Base-by-base conservation (phyloP, 176 grass and related monocot species). In the Tuctoria greenei region DNA sequence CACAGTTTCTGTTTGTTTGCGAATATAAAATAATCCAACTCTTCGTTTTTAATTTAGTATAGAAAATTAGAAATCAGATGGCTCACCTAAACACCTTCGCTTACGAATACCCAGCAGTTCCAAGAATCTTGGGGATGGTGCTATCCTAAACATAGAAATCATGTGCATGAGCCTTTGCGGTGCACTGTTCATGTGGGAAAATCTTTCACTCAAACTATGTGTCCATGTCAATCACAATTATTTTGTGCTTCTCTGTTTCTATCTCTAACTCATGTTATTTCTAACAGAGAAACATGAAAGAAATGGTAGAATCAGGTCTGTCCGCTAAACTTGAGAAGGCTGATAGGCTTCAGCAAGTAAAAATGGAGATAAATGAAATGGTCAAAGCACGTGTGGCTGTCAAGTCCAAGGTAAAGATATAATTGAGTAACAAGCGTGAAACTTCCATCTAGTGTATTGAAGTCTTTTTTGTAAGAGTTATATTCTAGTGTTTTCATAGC, bases 271-370 rank as follows among this genome's bases (percentile, higher is more conserved):
- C 41, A 78, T 69, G 65, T 61, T n/a, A 56, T 84, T 78, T 56
- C 58, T 7, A 66, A 82, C 74, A 99, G 96, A 92, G 83, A 82
- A 99, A 99, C 85, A 88, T 99, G 87, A 99, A 85, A 78, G 96
- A 95, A 81, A 90, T 99, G 96, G 96, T 95, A 71, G 85, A 91
- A 83, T 93, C 78, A 67, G 96, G 96, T 79, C 74, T 90, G 45
- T 99, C 79, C 50, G 92, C 96, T 84, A 99, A 95, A 73, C 89
- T 93, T 77, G 88, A 95, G 83, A 99, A 95, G 62, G 89, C 89
- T 31, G 92, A 86, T 73, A 95, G 81, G 73, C 87, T 90, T 27
- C 92, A 95, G 56, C 89, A 79, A 86, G 72, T 93, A 58, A 99
- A 99, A 86, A 83, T 67, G 43, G 96, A 99, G 71, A 86, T 93